These are phyloP conservation scores for Yamadazyma nakazawae DNA, from an alignment of 805 yeast species.

Conservation along the genomic window DNA sequence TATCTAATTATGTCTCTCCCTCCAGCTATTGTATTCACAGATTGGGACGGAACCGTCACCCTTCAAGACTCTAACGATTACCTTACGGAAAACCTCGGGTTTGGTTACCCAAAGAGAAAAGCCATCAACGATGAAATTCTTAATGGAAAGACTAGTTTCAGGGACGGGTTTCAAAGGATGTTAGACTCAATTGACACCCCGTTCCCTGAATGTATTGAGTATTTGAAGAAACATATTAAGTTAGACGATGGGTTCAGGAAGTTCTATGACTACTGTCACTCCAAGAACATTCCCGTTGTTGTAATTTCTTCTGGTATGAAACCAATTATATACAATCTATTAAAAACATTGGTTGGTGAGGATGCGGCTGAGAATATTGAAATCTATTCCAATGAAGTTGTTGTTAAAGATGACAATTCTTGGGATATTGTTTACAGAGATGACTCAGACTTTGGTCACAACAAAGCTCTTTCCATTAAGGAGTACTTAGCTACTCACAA, in stretches of 20 bases:
- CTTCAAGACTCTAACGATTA: conserved; percentile 92
- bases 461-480: conserved; percentile 79
- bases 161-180: conserved; percentile 85
- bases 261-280: conserved; percentile 76
- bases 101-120: conserved; percentile 67
- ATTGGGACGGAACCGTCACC: conserved; percentile 98
- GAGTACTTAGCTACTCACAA: conserved; percentile 36
- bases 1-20: conserved; percentile 11
- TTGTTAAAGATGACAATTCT: conserved; percentile 42
- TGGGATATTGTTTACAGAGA: conserved; percentile 90
- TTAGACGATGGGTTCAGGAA: conserved; percentile 89
- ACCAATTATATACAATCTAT: conserved; percentile 80
- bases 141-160: conserved; percentile 61
- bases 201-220: conserved; percentile 76
- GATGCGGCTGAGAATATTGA: conserved; percentile 70
- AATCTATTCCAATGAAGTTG: conserved; percentile 78
- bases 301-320: conserved; percentile 93
- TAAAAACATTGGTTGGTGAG: conserved; percentile 70
- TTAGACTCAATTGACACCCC: conserved; percentile 73
- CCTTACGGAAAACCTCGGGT: conserved; percentile 84
- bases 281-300: conserved; percentile 72
- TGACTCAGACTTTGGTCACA: conserved; percentile 89
- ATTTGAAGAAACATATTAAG: conserved; percentile 58
- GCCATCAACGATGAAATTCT: conserved; percentile 71
- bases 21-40: conserved; percentile 85